phyloP scores from a whole-genome alignment of 352 stramenopile genomes.

The Globisporangium alternatum region DNA sequence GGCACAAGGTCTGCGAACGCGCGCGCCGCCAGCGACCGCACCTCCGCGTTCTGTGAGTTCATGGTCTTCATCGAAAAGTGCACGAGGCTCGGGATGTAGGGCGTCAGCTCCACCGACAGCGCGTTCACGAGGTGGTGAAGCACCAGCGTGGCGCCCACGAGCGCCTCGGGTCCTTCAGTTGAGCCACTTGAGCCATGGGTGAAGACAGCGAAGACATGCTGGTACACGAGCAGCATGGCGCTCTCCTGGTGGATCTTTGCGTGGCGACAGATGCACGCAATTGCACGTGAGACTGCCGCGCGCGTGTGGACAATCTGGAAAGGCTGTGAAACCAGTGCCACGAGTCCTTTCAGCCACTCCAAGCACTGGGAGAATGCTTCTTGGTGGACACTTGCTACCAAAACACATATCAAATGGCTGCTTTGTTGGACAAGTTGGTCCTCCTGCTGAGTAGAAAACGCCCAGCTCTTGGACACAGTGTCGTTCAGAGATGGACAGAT shows the following conservation, averaged over 20 bases:
- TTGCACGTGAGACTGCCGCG: slow-evolving; percentile 32
- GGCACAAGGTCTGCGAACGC: slow-evolving; percentile 70
- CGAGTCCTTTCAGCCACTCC: slow-evolving; percentile 40
- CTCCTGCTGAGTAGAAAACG: slow-evolving; percentile 6
- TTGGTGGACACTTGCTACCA: slow-evolving; percentile 32
- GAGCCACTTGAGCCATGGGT: not conserved
- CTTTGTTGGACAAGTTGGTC: slow-evolving; percentile 45
- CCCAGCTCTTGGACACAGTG: slow-evolving; percentile 38
- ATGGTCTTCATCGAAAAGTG: slow-evolving; percentile 70
- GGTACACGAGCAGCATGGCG: slow-evolving; percentile 54
- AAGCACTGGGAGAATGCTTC: slow-evolving; percentile 32
- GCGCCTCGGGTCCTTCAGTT: not conserved
- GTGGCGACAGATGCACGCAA: slow-evolving; percentile 47
- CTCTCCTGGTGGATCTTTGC: slow-evolving; percentile 25
- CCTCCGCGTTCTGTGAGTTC: slow-evolving; percentile 35
- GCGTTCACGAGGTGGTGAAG: slow-evolving; percentile 46
- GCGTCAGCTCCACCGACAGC: slow-evolving; percentile 33
- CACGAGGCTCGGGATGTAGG: slow-evolving; percentile 67
- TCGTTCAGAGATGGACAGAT: slow-evolving; percentile 33
- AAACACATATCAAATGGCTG: slow-evolving; percentile 42
- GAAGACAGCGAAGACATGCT: slow-evolving; percentile 41
- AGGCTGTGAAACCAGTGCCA: slow-evolving; percentile 23
- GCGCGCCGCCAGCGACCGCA: slow-evolving; percentile 48
- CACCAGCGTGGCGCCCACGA: slow-evolving; percentile 53
- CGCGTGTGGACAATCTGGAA: slow-evolving; percentile 27